These are phyloP conservation scores for Colletotrichum abscissum DNA, from an alignment of 2,329 filamentous ascomycete genomes.

Conservation along the genomic window DNA sequence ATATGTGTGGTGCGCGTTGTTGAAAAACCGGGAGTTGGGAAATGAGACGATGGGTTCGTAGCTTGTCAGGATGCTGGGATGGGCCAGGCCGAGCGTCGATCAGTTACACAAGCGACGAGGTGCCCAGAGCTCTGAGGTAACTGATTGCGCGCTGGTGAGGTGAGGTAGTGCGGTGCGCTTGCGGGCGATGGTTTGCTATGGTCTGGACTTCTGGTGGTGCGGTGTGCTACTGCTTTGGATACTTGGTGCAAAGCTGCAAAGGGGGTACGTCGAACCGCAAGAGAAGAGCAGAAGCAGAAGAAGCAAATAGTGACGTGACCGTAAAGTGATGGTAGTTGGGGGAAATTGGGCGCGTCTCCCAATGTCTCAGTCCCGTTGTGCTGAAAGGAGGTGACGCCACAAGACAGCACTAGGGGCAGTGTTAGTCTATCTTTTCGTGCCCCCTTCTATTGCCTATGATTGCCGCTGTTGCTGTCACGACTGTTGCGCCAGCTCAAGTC, in stretches of 20 bases:
- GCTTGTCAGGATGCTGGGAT: background rate
- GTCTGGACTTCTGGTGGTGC: conserved; percentile 6
- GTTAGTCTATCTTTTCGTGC: conserved; percentile 19
- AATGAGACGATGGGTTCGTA: conserved; percentile 23
- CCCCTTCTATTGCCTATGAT: background rate
- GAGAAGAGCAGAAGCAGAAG: background rate
- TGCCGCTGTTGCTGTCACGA: background rate
- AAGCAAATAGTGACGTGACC: conserved; percentile 27
- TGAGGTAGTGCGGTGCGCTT: background rate
- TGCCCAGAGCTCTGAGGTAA: conserved; percentile 17
- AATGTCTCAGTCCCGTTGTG: conserved; percentile 31
- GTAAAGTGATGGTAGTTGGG: background rate
- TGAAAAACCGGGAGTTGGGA: conserved; percentile 32
- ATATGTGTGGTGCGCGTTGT: conserved; percentile 20
- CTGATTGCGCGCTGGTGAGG: background rate
- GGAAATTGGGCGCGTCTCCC: conserved; percentile 31
- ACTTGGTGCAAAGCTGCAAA: background rate
- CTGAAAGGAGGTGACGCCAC: conserved; percentile 34
- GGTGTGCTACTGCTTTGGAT: conserved; percentile 7
- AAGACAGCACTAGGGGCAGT: conserved; percentile 13
- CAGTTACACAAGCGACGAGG: conserved; percentile 17
- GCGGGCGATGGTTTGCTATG: background rate
- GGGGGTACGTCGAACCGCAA: background rate
- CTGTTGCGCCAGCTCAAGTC: background rate
- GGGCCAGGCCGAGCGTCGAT: conserved; percentile 1